Evolutionary conservation across 2,329 filamentous ascomycete genomes (phyloP), one percentile per base, ranked within the genome.

Genomic region (Rhynchosporium secalis): DNA sequence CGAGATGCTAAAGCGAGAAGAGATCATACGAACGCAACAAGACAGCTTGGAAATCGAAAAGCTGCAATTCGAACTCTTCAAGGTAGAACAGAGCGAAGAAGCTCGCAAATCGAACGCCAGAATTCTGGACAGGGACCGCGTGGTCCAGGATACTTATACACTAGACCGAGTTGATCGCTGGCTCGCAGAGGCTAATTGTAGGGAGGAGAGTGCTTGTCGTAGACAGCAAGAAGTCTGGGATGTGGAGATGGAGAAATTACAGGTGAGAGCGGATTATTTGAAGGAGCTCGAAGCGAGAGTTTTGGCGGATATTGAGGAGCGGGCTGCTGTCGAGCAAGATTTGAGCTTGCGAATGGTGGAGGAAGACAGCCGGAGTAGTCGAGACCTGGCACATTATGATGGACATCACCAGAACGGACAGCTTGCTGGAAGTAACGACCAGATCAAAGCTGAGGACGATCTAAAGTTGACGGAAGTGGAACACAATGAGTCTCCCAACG

Each of bases 191-290:
- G 54, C 41, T 2, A 33, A 33, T 15, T 13, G 9, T 56, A 28
- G 20, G 10, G 20, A 12, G 10, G 38, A 56, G 26, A 8, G 20
- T 33, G 3, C 29, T 46, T 31, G 5, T 12, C 51, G 3, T 2
- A 40, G 20, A 4, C 40, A 36, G 28, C 38, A 56, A 56, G 54
- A 12, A 36, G 5, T 43, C 38, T 56, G 40, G 54, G 38, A 56
- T 15, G 13, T 4, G 28, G 13, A 46, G 9, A 9, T 56, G 8
- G 15, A 56, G 26, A 31, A 45, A 12, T 31, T 56, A 6, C 38
- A 15, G 7, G 54, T 6, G 2, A 56, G n/a, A 56, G 40, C 26
- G 10, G 41, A 56, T 1, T 20, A 56, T 40, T 12, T 46, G 40
- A 45, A 36, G 7, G 26, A 56, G 20, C 28, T 31, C 3, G 40